Base-by-base conservation (phyloP, 2,329 filamentous ascomycete species). In the Pyrenochaeta sp. region DNA sequence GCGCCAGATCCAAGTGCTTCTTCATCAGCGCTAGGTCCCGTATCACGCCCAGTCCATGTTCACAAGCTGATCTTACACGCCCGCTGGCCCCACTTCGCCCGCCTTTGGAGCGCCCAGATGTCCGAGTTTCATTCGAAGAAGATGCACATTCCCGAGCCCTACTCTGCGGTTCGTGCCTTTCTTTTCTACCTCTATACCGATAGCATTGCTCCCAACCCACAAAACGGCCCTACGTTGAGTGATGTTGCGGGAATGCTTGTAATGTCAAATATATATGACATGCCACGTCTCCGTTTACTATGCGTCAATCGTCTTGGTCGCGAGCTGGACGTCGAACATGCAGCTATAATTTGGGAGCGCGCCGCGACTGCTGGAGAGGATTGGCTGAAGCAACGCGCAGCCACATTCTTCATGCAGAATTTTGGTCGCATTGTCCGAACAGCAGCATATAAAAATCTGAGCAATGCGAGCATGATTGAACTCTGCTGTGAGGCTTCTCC, bases 211-310 rank as follows among this genome's bases (percentile, higher is more conserved):
- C 58, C 65, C 1, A 61, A 68, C 17, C 65, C 67, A 11, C 58
- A 61, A 1, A 60, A 78, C 50, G 83, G 82, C 32, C 78, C 82
- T 0, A 78, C 74, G 7, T 82, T 96, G 14, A 84, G 86, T 20
- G 92, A 96, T 58, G 91, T 97, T 10, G 93, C 94, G 0, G 93
- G 94, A 7, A 84, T 99, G 71, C 81, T 99, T 3, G 93, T 99
- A 53, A 95, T 99, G 89, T 91, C 91, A 29, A 96, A 97, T 69
- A 89, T 97, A 32, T 99, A 99, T 74, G 93, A 96, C 66, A 95
- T 99, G 76, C 92, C 92, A 1, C 90, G 94, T 57, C 83, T 99
- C 17, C 88, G 93, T 14, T 82, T 96, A 6, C 80, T 97, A 1
- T 96, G 93, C 68, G 89, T 97, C 41, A 93, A 96, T 67, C 84